A percentile compares a stretch with the other conserved stretches of the same genome.
Conservation (phyloP, 2,329 filamentous ascomycete genomes). For the Hymenoscyphus repandus region DNA sequence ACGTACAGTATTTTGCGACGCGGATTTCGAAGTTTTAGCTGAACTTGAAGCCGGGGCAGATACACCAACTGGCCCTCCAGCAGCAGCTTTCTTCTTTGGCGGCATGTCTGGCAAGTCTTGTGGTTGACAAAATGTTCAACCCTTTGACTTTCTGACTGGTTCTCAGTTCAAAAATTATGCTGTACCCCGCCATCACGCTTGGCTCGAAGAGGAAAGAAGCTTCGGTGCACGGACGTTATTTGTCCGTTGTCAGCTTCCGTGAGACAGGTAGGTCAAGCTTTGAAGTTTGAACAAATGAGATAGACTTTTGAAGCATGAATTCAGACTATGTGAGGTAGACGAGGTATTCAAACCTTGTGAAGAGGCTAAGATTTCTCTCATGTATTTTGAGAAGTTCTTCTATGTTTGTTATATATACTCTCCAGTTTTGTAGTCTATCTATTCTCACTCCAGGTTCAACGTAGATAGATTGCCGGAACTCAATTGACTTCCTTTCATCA, state of each 20-base stretch:
- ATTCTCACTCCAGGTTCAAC: no score
- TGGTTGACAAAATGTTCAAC: not conserved
- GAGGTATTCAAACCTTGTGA: no score
- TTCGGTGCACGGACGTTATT: not conserved
- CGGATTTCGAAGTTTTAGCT: constrained; percentile 7
- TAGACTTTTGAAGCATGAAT: no score
- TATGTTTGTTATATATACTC: no score
- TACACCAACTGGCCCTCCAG: constrained; percentile 20
- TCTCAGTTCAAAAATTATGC: constrained; percentile 4
- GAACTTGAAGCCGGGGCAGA: constrained; percentile 2
- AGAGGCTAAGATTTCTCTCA: no score
- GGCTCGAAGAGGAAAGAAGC: not conserved
- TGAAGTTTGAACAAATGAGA: no score
- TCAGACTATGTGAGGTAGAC: no score
- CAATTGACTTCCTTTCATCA: no score
- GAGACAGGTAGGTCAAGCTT: not conserved
- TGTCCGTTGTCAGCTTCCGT: not conserved
- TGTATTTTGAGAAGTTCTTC: no score
- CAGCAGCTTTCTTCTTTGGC: constrained; percentile 23
- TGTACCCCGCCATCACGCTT: not conserved
- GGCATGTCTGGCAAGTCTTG: constrained; percentile 15
- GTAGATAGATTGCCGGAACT: no score
- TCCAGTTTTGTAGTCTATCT: no score
- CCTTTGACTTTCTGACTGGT: not conserved
- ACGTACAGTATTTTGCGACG: constrained; percentile 15